Percentiles rank a stretch among this genome's conserved stretches.
These are phyloP conservation scores for Rhizopogon vulgaris DNA, from an alignment of 768 basidiomycete species.

Conservation along the genomic window DNA sequence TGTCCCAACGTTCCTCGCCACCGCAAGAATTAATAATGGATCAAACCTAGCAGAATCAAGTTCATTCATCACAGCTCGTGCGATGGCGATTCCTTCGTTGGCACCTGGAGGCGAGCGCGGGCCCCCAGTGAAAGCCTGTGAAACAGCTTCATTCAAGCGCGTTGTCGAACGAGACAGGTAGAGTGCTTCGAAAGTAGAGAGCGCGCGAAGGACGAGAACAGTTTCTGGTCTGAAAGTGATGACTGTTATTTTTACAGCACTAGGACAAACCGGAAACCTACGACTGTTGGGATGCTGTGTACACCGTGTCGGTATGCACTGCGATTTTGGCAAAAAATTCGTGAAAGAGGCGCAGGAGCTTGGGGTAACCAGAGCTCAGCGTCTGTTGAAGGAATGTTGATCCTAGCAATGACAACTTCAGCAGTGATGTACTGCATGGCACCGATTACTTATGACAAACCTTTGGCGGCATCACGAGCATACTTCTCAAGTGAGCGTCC, in stretches of 20 bases:
- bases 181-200: slow-evolving; percentile 79
- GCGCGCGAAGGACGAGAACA: slow-evolving; percentile 74
- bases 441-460: slow-evolving; percentile 32
- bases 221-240: slow-evolving; percentile 73
- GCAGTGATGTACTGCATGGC: neutral
- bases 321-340: slow-evolving; percentile 96
- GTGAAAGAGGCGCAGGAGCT: slow-evolving; percentile 85
- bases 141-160: slow-evolving; percentile 78
- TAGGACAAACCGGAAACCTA: slow-evolving; percentile 21
- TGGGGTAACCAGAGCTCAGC: slow-evolving; percentile 80
- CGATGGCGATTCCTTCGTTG: slow-evolving; percentile 71
- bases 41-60: slow-evolving; percentile 92
- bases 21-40: slow-evolving; percentile 73
- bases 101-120: slow-evolving; percentile 63
- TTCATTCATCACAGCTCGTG: slow-evolving; percentile 80
- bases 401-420: slow-evolving; percentile 35
- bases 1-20: slow-evolving; percentile 67
- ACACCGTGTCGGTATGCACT: slow-evolving; percentile 92
- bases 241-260: neutral
- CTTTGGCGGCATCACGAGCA: slow-evolving; percentile 72
- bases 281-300: slow-evolving; percentile 83
- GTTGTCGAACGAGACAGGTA: slow-evolving; percentile 83
- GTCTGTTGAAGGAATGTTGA: slow-evolving; percentile 91
- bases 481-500: slow-evolving; percentile 77
- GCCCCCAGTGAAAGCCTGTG: slow-evolving; percentile 69